Conservation (phyloP, 2,329 filamentous ascomycete genomes). For the Paraphaeosphaeria sporulosa region DNA sequence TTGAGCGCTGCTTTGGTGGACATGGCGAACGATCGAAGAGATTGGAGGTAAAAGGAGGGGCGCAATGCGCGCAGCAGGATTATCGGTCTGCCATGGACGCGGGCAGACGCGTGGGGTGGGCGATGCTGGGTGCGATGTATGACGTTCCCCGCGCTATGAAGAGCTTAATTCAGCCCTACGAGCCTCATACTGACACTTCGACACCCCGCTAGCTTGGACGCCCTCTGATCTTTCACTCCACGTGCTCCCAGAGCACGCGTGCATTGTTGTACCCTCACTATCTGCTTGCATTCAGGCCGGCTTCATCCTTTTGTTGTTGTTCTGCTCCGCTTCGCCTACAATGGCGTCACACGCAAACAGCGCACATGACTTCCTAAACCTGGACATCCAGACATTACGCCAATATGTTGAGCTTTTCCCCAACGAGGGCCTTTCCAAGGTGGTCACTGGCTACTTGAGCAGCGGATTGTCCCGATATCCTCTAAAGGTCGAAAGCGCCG, state of each 20-base stretch:
- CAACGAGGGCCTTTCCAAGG: constrained; percentile 79
- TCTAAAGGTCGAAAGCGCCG: constrained; percentile 47
- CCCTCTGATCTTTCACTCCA: constrained; percentile 3
- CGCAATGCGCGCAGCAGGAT: constrained; percentile 20
- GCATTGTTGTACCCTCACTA: neutral
- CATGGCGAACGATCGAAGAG: constrained; percentile 28
- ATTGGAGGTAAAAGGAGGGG: constrained; percentile 13
- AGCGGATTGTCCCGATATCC: constrained; percentile 87
- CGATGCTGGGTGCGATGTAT: constrained; percentile 22
- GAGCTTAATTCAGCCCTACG: constrained; percentile 37
- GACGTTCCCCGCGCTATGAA: constrained; percentile 38
- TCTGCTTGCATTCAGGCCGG: neutral
- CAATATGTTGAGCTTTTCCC: constrained; percentile 87
- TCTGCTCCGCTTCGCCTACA: neutral
- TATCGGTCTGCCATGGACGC: constrained; percentile 33
- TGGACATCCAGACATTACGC: constrained; percentile 79
- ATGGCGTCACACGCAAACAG: constrained; percentile 48
- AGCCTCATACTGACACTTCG: constrained; percentile 30
- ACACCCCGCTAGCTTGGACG: constrained; percentile 16
- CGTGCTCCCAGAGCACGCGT: neutral
- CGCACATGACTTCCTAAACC: constrained; percentile 60
- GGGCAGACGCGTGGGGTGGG: constrained; percentile 18
- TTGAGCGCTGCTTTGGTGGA: constrained; percentile 77
- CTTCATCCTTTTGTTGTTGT: neutral
- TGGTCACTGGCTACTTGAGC: constrained; percentile 81